A percentile compares a stretch with the other conserved stretches of the same genome.
phyloP scores from a whole-genome alignment of 371 early-diverging fungal species.

The Globomyces sp. region DNA sequence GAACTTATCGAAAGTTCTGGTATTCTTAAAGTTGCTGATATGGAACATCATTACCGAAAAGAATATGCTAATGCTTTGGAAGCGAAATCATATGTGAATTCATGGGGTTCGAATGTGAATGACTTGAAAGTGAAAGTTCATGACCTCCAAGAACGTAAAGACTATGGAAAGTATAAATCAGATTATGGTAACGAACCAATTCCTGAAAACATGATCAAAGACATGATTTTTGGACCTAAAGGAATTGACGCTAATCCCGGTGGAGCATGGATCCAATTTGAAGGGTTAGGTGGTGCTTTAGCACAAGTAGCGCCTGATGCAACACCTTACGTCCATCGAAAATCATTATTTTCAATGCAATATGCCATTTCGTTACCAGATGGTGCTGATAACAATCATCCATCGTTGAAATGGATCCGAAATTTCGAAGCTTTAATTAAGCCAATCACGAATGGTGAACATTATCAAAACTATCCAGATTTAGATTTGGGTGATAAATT shows the following conservation, averaged over 20 bases:
- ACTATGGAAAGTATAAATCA: constrained; percentile 19
- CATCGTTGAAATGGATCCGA: constrained; percentile 15
- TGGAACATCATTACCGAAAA: background rate
- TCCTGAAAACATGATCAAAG: background rate
- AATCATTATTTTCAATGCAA: constrained; percentile 23
- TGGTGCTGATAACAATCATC: constrained; percentile 2
- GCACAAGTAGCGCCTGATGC: background rate
- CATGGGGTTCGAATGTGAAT: background rate
- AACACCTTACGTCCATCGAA: constrained; percentile 13
- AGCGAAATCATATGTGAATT: constrained; percentile 16
- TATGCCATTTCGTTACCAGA: constrained; percentile 18
- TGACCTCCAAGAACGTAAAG: constrained; percentile 15
- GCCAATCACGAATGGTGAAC: constrained; percentile 19
- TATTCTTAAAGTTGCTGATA: constrained; percentile 5
- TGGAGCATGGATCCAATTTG: constrained; percentile 23
- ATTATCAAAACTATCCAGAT: constrained; percentile 31
- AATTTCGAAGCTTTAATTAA: constrained; percentile 11
- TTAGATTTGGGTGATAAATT: constrained; percentile 19
- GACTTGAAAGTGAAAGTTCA: constrained; percentile 11
- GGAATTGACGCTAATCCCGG: constrained; percentile 6
- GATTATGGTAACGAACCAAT: constrained; percentile 15
- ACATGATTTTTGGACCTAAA: background rate
- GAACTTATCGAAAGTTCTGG: constrained; percentile 20
- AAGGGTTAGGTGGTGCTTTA: constrained; percentile 22
- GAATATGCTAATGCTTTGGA: constrained; percentile 12